Conservation (phyloP, 2,329 filamentous ascomycete genomes). For the Thielaviopsis populi region DNA sequence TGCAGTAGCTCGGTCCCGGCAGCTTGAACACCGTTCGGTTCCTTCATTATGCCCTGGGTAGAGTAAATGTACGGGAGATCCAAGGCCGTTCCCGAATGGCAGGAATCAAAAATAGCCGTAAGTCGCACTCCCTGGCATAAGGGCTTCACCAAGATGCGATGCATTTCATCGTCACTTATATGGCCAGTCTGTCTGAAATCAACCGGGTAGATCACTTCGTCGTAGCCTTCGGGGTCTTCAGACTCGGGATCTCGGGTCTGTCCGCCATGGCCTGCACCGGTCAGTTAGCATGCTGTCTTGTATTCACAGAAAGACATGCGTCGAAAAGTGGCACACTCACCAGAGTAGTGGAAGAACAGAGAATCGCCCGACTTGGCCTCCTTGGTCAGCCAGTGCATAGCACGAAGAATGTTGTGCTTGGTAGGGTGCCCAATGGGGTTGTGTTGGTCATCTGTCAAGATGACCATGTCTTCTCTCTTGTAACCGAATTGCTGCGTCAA, state of each 20-base stretch:
- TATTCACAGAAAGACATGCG: background rate
- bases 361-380: constrained; percentile 86
- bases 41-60: constrained; percentile 52
- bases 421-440: constrained; percentile 95
- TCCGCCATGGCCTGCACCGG: constrained; percentile 55
- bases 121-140: constrained; percentile 41
- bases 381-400: constrained; percentile 97
- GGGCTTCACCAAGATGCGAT: constrained; percentile 52
- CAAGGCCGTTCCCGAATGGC: constrained; percentile 51
- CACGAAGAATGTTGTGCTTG: constrained; percentile 84
- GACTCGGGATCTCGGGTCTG: constrained; percentile 66
- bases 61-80: constrained; percentile 56
- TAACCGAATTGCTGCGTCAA: constrained; percentile 82
- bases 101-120: constrained; percentile 50
- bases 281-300: background rate
- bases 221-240: constrained; percentile 67
- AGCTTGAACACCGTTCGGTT: constrained; percentile 53
- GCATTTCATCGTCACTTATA: constrained; percentile 74
- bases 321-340: constrained; percentile 32
- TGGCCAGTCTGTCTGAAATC: constrained; percentile 68
- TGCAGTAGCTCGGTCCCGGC: constrained; percentile 48
- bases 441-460: constrained; percentile 90
- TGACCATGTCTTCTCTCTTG: constrained; percentile 91
- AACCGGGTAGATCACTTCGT: constrained; percentile 73
- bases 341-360: constrained; percentile 94